Percentiles rank a stretch among this genome's conserved stretches.
Conservation (phyloP, 257 asterid genomes). For the Nicotiana tabacum region DNA sequence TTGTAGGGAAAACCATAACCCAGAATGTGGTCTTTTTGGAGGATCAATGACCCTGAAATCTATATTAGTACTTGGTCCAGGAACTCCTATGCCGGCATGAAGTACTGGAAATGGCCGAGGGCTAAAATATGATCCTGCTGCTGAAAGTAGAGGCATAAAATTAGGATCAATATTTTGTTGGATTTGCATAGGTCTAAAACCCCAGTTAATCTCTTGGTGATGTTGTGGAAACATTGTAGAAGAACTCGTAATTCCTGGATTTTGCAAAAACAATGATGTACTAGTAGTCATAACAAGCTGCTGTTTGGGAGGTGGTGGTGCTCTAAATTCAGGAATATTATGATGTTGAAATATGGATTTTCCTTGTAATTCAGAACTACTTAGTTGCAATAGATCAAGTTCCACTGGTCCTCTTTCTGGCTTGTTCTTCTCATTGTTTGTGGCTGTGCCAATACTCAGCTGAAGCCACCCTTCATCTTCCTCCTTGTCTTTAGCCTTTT, state of each 20-base stretch:
- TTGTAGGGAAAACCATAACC: constrained; percentile 81
- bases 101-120: constrained; percentile 41
- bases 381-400: constrained; percentile 54
- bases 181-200: constrained; percentile 26
- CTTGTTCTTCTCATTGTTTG: neutral
- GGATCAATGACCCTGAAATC: constrained; percentile 77
- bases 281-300: neutral
- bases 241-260: neutral
- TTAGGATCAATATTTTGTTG: constrained; percentile 37
- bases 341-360: constrained; percentile 13
- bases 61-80: constrained; percentile 20
- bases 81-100: constrained; percentile 7
- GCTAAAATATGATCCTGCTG: constrained; percentile 30
- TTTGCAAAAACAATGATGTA: constrained; percentile 30
- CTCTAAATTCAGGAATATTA: neutral
- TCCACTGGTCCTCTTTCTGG: constrained; percentile 30
- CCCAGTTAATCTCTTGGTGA: constrained; percentile 6
- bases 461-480: constrained; percentile 54
- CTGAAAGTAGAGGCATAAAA: constrained; percentile 15
- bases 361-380: constrained; percentile 15
- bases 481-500: neutral
- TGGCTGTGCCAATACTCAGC: constrained; percentile 49
- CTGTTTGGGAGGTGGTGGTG: constrained; percentile 18
- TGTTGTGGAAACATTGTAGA: neutral
- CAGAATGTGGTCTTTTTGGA: constrained; percentile 78